A percentile compares a stretch with the other conserved stretches of the same genome.
These are phyloP conservation scores for Botrytis deweyae DNA, from an alignment of 2,329 filamentous ascomycete species.

Conservation along the genomic window DNA sequence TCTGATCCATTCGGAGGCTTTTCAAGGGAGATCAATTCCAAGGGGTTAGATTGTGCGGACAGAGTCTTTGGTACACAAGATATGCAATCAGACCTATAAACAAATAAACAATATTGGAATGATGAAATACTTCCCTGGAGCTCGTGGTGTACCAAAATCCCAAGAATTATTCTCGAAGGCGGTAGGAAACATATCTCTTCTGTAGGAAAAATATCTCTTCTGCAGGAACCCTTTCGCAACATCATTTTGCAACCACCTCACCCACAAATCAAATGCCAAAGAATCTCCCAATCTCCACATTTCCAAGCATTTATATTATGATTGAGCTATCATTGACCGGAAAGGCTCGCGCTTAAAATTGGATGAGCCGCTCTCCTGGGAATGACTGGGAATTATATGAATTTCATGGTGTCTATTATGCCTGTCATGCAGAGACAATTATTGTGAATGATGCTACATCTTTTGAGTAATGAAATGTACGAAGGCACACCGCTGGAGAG, in stretches of 20 bases:
- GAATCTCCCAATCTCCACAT: slow-evolving; percentile 16
- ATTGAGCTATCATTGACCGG: neutral
- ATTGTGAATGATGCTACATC: slow-evolving; percentile 13
- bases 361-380: slow-evolving; percentile 19
- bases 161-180: slow-evolving; percentile 16
- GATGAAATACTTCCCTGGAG: neutral
- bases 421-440: slow-evolving; percentile 10
- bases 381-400: slow-evolving; percentile 15
- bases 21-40: slow-evolving; percentile 17
- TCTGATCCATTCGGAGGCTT: slow-evolving; percentile 1
- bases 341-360: slow-evolving; percentile 17
- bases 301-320: neutral
- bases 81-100: neutral
- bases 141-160: neutral
- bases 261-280: neutral
- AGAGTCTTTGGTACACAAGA: neutral
- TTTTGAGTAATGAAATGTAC: slow-evolving; percentile 11
- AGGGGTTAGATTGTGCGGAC: neutral
- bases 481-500: slow-evolving; percentile 14
- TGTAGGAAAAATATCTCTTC: slow-evolving; percentile 13
- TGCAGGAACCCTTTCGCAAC: slow-evolving; percentile 11
- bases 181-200: slow-evolving; percentile 7
- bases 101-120: neutral
- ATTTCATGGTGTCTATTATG: neutral
- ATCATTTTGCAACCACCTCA: neutral